Base-by-base conservation (phyloP, 371 early-diverging fungal genomes). In the Mucor irregularis region DNA sequence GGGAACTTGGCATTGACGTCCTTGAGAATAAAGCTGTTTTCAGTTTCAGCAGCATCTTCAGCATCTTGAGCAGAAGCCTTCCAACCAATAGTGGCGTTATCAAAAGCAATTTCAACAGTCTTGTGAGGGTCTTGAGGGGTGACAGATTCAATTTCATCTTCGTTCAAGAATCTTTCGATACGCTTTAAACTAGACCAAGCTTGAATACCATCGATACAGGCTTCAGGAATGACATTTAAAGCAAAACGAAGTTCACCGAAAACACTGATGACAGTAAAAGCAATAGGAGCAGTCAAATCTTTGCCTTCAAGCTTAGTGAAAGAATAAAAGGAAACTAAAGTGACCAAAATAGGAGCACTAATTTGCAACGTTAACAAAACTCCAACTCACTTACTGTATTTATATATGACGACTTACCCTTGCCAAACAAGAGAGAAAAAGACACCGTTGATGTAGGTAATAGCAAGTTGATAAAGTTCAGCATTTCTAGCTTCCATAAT, bases 101-200 rank as follows among this genome's bases (percentile, higher is more conserved):
- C 35, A 44, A 82, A 82, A 0, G 78, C 81, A 40, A 82, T 73
- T 13, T 53, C 44, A 25, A 57, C 51, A 17, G 49, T 31, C n/a
- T 31, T 31, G 30, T 21, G 17, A 4, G 31, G 5, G 42, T 51
- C 17, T 10, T 26, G 34, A 39, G 37, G 42, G 2, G 45, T n/a
- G 4, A 49, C 22, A 14, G 44, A 38, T 11, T 72, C 71, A 9
- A 94, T 67, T 42, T 94, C 95, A 10, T 86, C 78, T 40, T 92
- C 89, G 11, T 71, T 61, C 56, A 94, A 70, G 26, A 88, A 84
- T 16, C 58, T 69, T 57, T 84, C 71, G 37, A 94, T 84, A 29
- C 95, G 83, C 22, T 56, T 67, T 22, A 64, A 61, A 73, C 80
- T 79, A 21, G 68, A 58, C 19, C 53, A 43, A 0, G 56, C 58